Evolutionary conservation across 192 early-diverging fungal genomes (phyloP).

Genomic region (Backusella parvicylindrica): DNA sequence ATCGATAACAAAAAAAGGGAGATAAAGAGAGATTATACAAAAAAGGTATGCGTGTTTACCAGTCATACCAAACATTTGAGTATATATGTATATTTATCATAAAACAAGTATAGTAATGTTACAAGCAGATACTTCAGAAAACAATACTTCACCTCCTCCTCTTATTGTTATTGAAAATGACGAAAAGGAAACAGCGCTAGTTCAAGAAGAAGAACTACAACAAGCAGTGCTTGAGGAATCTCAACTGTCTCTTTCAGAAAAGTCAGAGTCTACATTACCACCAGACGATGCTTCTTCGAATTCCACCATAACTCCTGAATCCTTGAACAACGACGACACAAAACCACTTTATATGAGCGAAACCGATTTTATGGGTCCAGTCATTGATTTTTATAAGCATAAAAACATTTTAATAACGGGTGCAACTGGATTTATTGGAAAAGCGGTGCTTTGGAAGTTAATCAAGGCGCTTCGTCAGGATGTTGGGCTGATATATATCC

Average conservation of each 20-base stretch:
- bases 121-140: neutral
- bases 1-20: neutral
- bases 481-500: conserved; percentile 28
- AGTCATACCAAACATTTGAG: neutral
- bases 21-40: neutral
- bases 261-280: conserved; percentile 6
- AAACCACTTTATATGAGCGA: neutral
- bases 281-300: neutral
- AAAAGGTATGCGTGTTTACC: neutral
- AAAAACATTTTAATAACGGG: conserved; percentile 48
- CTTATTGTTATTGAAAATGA: conserved; percentile 5
- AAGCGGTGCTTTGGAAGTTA: conserved; percentile 49
- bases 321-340: conserved; percentile 1
- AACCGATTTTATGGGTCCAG: conserved; percentile 1
- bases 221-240: neutral
- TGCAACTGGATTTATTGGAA: conserved; percentile 53
- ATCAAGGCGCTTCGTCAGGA: conserved; percentile 37
- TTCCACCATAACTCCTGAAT: conserved; percentile 5
- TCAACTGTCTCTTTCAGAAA: neutral
- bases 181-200: neutral
- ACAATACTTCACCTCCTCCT: neutral
- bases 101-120: neutral
- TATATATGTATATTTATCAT: neutral
- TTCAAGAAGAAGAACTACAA: neutral
- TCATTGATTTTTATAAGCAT: conserved; percentile 22